These are phyloP conservation scores for Yarrowia sp. DNA, from an alignment of 805 yeast genomes.

Conservation along the genomic window DNA sequence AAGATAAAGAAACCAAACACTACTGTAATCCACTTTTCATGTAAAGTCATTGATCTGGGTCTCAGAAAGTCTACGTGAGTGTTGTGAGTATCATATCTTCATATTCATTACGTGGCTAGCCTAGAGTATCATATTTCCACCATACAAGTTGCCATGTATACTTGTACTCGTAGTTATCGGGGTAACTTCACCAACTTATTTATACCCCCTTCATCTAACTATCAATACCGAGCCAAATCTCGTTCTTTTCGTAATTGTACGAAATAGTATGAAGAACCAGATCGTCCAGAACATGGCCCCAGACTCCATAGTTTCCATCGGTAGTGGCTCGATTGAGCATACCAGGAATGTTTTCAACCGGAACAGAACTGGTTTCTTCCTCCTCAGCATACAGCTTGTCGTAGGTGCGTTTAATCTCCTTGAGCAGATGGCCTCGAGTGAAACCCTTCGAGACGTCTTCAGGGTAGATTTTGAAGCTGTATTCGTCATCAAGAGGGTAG, in stretches of 20 bases:
- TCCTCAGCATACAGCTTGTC: slow-evolving; percentile 9
- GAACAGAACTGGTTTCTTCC: background rate
- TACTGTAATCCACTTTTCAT: no score
- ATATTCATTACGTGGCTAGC: no score
- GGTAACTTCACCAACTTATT: background rate
- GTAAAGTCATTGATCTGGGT: no score
- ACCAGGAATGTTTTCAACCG: slow-evolving; percentile 8
- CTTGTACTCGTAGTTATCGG: no score
- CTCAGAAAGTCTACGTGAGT: no score
- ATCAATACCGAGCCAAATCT: slow-evolving; percentile 20
- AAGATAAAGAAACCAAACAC: no score
- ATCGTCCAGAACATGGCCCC: slow-evolving; percentile 20
- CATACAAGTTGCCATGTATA: no score
- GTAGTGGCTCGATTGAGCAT: slow-evolving; percentile 12
- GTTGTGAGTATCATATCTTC: no score
- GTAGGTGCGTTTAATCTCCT: background rate
- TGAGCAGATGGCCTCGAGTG: background rate
- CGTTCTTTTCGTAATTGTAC: background rate
- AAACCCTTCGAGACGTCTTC: slow-evolving; percentile 2
- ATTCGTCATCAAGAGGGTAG: slow-evolving; percentile 18
- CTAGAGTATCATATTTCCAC: no score
- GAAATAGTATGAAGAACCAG: slow-evolving; percentile 15
- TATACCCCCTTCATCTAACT: no score
- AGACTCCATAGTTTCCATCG: slow-evolving; percentile 16
- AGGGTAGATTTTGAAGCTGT: slow-evolving; percentile 17